phyloP scores from a whole-genome alignment of 116 monocot species.

The Posidonia oceanica region DNA sequence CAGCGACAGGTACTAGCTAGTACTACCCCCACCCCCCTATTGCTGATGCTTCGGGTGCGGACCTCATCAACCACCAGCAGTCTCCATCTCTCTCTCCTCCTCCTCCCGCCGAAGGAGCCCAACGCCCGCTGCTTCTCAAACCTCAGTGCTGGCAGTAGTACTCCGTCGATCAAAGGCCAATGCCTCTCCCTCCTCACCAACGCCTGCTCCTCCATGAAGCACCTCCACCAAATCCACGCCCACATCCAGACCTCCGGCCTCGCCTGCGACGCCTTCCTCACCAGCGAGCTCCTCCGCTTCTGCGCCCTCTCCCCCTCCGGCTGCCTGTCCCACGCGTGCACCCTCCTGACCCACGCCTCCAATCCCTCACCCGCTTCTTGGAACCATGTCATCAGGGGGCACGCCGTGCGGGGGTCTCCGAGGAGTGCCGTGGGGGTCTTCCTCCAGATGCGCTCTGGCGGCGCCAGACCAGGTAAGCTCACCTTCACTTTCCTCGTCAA shows the following conservation, averaged over 20 bases:
- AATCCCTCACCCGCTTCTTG: constrained; percentile 22
- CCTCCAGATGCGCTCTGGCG: constrained; percentile 10
- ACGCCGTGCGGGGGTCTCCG: constrained; percentile 11
- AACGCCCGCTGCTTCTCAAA: not conserved
- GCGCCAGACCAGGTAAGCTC: constrained; percentile 11
- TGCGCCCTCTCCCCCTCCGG: constrained; percentile 31
- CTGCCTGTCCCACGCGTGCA: constrained; percentile 25
- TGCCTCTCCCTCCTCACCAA: constrained; percentile 39
- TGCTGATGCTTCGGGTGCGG: too few species aligned
- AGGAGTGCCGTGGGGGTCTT: constrained; percentile 11
- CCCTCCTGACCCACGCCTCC: constrained; percentile 27
- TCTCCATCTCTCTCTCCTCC: too few species aligned
- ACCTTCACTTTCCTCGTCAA: constrained; percentile 36
- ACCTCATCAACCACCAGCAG: too few species aligned
- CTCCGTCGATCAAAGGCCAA: constrained; percentile 9
- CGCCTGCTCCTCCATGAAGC: constrained; percentile 22
- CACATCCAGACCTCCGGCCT: constrained; percentile 31
- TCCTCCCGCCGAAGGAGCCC: too few species aligned
- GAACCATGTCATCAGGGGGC: constrained; percentile 61
- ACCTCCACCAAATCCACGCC: constrained; percentile 50
- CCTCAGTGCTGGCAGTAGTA: not conserved
- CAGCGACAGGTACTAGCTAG: too few species aligned
- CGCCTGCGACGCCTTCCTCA: constrained; percentile 22
- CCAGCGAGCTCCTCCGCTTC: constrained; percentile 40
- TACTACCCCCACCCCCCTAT: too few species aligned